Percentiles rank a stretch among this genome's conserved stretches.
phyloP scores from a whole-genome alignment of 495 filamentous ascomycete genomes.

The Penicillium arizonense region DNA sequence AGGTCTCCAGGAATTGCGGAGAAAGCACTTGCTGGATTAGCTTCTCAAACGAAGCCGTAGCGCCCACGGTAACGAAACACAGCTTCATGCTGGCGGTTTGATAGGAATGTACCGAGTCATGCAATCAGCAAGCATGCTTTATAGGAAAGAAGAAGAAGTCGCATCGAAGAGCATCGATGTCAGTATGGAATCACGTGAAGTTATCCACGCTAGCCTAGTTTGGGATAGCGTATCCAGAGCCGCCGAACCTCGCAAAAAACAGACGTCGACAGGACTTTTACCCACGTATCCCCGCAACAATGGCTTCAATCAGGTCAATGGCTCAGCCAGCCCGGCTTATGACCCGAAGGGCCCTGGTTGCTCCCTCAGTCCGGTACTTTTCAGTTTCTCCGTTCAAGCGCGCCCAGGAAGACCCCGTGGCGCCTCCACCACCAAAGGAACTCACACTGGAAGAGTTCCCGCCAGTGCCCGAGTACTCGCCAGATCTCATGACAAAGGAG shows the following conservation, averaged over 20 bases:
- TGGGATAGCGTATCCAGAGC: constrained; percentile 11
- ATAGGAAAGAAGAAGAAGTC: not conserved
- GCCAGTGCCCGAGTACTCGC: constrained; percentile 37
- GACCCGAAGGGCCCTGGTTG: constrained; percentile 28
- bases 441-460: constrained; percentile 33
- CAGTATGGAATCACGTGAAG: constrained; percentile 7
- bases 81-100: constrained; percentile 31
- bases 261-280: constrained; percentile 4
- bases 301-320: constrained; percentile 43
- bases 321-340: constrained; percentile 33
- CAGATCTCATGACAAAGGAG: constrained; percentile 36
- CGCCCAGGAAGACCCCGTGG: constrained; percentile 37
- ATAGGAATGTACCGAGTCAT: not conserved
- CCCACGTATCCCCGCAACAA: constrained; percentile 23
- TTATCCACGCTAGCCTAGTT: not conserved
- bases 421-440: constrained; percentile 32
- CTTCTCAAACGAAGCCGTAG: constrained; percentile 76
- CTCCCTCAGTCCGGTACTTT: constrained; percentile 34
- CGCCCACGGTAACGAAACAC: constrained; percentile 86
- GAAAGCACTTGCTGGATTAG: constrained; percentile 67
- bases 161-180: not conserved
- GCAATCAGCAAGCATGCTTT: not conserved
- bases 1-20: constrained; percentile 55
- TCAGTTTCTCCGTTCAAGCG: constrained; percentile 36
- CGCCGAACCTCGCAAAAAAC: constrained; percentile 20